A percentile compares a stretch with the other conserved stretches of the same genome.
phyloP scores from a whole-genome alignment of 192 early-diverging fungal species.

The Linderina pennispora region DNA sequence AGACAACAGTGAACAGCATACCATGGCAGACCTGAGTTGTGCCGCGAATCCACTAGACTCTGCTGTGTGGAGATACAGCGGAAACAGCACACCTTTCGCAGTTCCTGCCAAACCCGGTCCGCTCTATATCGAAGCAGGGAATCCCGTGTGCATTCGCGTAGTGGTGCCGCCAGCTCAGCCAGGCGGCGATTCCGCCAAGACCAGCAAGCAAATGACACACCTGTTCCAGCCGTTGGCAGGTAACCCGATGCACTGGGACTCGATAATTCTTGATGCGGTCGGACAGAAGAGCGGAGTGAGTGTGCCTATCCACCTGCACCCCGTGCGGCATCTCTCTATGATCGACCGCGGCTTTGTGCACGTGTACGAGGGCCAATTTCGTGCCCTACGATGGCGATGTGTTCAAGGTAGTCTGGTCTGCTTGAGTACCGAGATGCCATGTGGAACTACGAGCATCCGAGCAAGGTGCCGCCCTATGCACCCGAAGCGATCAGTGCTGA shows the following conservation, averaged over 20 bases:
- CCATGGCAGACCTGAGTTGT: too few relatives aligned
- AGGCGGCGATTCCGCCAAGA: not conserved
- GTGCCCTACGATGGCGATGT: conserved; percentile 4
- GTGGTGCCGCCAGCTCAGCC: not conserved
- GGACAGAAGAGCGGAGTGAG: conserved; percentile 2
- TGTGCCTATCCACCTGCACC: conserved; percentile 1
- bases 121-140: conserved; percentile 1
- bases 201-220: conserved; percentile 1
- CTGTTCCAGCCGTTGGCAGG: conserved; percentile 6
- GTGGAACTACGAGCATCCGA: conserved; percentile 17
- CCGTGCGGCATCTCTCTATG: conserved; percentile 6
- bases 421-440: conserved; percentile 12
- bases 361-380: conserved; percentile 14
- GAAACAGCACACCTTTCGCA: too few relatives aligned
- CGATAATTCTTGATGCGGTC: conserved; percentile 10
- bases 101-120: too few relatives aligned
- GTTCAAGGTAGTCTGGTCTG: not conserved
- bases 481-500: too few relatives aligned
- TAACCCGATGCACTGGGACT: conserved; percentile 10
- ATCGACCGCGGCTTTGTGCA: conserved; percentile 7
- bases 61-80: too few relatives aligned
- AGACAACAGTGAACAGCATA: too few relatives aligned
- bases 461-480: not conserved
- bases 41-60: too few relatives aligned
- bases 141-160: conserved; percentile 8